These are phyloP conservation scores for Spizellomyces sp. DNA, from an alignment of 192 early-diverging fungal genomes.

Conservation along the genomic window DNA sequence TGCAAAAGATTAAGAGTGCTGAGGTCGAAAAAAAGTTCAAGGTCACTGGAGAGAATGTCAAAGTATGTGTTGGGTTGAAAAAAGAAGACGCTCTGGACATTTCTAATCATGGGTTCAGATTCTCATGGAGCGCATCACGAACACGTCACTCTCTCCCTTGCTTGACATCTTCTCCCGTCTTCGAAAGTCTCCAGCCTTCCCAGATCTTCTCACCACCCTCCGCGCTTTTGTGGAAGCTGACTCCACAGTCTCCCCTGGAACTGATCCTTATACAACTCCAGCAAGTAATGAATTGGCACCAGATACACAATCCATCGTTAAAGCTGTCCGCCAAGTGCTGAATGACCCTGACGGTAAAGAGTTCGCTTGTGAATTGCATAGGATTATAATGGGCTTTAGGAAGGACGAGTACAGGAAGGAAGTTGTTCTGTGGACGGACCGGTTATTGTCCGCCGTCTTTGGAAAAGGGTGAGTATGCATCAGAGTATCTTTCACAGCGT, in stretches of 20 bases:
- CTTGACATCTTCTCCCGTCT: not conserved
- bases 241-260: not conserved
- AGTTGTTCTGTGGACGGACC: not conserved
- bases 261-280: no score
- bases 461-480: not conserved
- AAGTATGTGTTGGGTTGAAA: not conserved
- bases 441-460: not conserved
- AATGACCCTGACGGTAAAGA: not conserved
- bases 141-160: not conserved
- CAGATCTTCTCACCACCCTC: not conserved
- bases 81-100: no score
- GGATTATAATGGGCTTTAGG: not conserved
- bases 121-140: not conserved
- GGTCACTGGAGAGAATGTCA: not conserved
- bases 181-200: not conserved
- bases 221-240: not conserved
- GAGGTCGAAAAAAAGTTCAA: not conserved
- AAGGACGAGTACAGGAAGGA: not conserved
- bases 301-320: not conserved
- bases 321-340: not conserved
- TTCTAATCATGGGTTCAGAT: not conserved
- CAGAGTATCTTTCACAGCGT: not conserved
- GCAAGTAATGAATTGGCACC: not conserved
- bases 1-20: not conserved
- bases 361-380: slow-evolving; percentile 1